Conservation (phyloP, 495 filamentous ascomycete genomes). For the Penicillium cataractarum region DNA sequence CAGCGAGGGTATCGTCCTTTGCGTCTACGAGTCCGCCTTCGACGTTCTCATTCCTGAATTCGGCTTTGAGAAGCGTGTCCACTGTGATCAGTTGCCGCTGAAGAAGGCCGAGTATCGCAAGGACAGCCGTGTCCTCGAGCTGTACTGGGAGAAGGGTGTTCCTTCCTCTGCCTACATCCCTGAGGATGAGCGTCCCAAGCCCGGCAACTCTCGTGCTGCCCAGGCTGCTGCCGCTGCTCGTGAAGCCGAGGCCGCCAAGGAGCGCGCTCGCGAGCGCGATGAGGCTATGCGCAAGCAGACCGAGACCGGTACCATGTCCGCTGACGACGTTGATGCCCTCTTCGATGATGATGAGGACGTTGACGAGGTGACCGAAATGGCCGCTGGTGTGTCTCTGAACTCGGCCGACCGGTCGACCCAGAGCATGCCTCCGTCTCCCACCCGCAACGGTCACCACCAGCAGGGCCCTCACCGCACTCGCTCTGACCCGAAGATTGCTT, state of each 20-base stretch:
- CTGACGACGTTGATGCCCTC: constrained; percentile 86
- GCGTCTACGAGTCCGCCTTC: constrained; percentile 98
- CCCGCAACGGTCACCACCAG: constrained; percentile 69
- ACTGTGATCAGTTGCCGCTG: constrained; percentile 95
- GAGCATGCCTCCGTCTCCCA: constrained; percentile 92
- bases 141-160: constrained; percentile 99
- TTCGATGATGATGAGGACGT: constrained; percentile 91
- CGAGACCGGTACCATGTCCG: constrained; percentile 87
- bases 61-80: constrained; percentile 98
- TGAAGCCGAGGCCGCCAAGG: constrained; percentile 78
- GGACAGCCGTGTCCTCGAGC: constrained; percentile 86
- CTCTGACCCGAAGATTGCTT: constrained; percentile 88
- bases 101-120: constrained; percentile 99
- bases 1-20: constrained; percentile 94
- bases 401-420: constrained; percentile 83
- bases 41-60: constrained; percentile 98
- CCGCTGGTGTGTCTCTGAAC: constrained; percentile 81
- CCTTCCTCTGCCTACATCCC: constrained; percentile 95
- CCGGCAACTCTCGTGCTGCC: constrained; percentile 58
- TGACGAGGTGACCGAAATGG: constrained; percentile 82
- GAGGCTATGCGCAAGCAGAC: constrained; percentile 89
- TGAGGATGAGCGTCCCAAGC: constrained; percentile 93
- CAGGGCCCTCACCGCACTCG: constrained; percentile 84
- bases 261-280: constrained; percentile 77
- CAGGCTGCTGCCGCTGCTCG: constrained; percentile 76